phyloP scores from a whole-genome alignment of 2,329 filamentous ascomycete genomes.

The Aspergillus sp. region DNA sequence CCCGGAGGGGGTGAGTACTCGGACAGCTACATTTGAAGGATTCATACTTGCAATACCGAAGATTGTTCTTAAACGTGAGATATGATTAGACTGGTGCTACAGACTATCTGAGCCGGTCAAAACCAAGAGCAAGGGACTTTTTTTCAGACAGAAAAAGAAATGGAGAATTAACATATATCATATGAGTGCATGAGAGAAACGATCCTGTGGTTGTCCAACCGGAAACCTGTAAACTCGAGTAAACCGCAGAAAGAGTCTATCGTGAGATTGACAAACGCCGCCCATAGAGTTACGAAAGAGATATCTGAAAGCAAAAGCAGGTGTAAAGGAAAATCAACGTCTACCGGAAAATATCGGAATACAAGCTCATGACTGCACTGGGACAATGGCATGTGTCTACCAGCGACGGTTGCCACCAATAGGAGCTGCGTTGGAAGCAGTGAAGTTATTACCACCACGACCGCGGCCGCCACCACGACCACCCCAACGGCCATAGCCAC shows the following conservation, averaged over 20 bases:
- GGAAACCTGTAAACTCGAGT: constrained; percentile 19
- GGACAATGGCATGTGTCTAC: constrained; percentile 46
- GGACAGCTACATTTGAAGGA: too few species aligned
- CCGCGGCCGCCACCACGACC: constrained; percentile 68
- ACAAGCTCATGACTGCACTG: constrained; percentile 33
- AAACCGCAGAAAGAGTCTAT: constrained; percentile 40
- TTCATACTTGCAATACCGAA: too few species aligned
- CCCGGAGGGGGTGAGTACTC: too few species aligned
- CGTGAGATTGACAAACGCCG: constrained; percentile 44
- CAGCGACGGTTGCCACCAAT: constrained; percentile 62
- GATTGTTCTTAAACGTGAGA: constrained; percentile 32
- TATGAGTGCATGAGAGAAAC: constrained; percentile 14
- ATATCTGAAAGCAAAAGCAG: constrained; percentile 24
- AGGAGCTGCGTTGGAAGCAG: constrained; percentile 62
- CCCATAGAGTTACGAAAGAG: constrained; percentile 41
- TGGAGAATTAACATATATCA: constrained; percentile 24
- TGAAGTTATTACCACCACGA: constrained; percentile 55
- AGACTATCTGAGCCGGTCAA: constrained; percentile 23
- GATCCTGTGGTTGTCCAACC: constrained; percentile 13
- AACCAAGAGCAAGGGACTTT: constrained; percentile 22
- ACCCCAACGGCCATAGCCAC: constrained; percentile 59
- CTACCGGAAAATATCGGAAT: constrained; percentile 36
- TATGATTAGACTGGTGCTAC: constrained; percentile 20
- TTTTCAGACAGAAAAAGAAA: constrained; percentile 20
- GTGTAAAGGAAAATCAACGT: constrained; percentile 23